phyloP scores from a whole-genome alignment of 2,329 filamentous ascomycete species.

The Eutypella sp. region DNA sequence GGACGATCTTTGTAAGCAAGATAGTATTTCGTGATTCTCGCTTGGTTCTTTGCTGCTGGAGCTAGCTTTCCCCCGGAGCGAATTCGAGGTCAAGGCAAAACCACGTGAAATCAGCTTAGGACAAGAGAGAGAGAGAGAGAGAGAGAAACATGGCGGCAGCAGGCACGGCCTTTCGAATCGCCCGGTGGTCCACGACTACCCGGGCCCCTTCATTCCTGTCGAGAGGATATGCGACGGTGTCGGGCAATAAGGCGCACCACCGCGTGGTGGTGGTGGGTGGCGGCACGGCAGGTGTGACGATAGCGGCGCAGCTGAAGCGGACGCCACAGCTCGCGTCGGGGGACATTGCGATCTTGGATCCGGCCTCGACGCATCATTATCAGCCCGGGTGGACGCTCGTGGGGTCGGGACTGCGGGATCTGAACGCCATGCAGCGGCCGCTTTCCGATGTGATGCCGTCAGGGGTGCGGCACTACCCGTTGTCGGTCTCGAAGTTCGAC shows the following conservation, averaged over 20 bases:
- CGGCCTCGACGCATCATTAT: slow-evolving; percentile 30
- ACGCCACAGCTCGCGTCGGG: slow-evolving; percentile 22
- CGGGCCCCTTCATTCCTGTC: too few species aligned
- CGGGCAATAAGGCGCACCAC: slow-evolving; percentile 38
- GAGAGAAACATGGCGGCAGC: too few species aligned
- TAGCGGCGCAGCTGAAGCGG: slow-evolving; percentile 61
- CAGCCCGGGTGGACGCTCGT: slow-evolving; percentile 36
- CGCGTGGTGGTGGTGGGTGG: slow-evolving; percentile 63
- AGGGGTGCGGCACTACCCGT: slow-evolving; percentile 30
- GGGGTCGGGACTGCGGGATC: slow-evolving; percentile 28
- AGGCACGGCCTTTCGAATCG: too few species aligned
- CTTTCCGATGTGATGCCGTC: slow-evolving; percentile 26
- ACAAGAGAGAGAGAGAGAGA: too few species aligned
- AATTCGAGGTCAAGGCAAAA: too few species aligned
- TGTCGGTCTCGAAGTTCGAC: slow-evolving; percentile 28
- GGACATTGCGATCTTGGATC: slow-evolving; percentile 32
- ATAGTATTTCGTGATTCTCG: too few species aligned
- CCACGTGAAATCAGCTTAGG: too few species aligned
- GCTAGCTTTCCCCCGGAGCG: too few species aligned
- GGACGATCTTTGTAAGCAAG: too few species aligned
- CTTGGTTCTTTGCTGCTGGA: too few species aligned
- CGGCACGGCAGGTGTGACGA: slow-evolving; percentile 59
- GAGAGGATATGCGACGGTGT: slow-evolving; percentile 20
- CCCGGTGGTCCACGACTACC: too few species aligned
- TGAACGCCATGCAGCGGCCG: slow-evolving; percentile 23